Base-by-base conservation (phyloP, 2,329 filamentous ascomycete genomes). In the Colletotrichum endophyticum region DNA sequence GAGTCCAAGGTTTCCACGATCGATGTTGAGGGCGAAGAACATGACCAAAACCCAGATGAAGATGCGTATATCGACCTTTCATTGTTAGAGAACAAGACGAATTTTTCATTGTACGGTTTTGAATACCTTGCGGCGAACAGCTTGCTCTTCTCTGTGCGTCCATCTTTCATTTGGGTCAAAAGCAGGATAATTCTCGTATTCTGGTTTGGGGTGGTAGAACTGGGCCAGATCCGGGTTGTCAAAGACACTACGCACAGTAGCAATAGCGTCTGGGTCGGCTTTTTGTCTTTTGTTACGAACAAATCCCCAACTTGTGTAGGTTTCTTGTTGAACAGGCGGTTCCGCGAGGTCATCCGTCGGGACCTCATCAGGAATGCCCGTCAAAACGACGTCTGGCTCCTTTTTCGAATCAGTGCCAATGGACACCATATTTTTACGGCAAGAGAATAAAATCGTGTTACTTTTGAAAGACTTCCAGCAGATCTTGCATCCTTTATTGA, bases 21-120 rank as follows among this genome's bases (percentile, higher is more conserved):
- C 92, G 8, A 93, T 84, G 80, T 93, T 91, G 6, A 94, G 85
- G 0, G 90, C 91, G 74, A 93, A 92, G 83, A 93, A 93, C 84
- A 28, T 32, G 16, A 70, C 39, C 28, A 61, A 28, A 19, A 61
- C 57, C 57, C 57, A 61, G 8, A 61, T 30, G 27, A 61, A n/a
- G 15, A 61, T 61, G 25, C 57, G 57, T 28, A 61, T 28, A n/a
- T 61, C 57, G 1, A 61, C 16, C 57, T 61, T 1, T 27, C 0
- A 61, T 28, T 61, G 27, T 61, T 0, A 28, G 28, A 13, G 16
- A 32, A 11, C 2, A 28, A 28, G 22, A 15, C 16, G 0, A 61
- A 61, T 0, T 0, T 16, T 27, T 15, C 0, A 4, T 0, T 27
- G 8, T 16, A 57, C 6, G 1, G n/a, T 27, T 19, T 19, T 61